Base-by-base conservation (phyloP, 2,329 filamentous ascomycete genomes). In the Fusarium proliferatum region DNA sequence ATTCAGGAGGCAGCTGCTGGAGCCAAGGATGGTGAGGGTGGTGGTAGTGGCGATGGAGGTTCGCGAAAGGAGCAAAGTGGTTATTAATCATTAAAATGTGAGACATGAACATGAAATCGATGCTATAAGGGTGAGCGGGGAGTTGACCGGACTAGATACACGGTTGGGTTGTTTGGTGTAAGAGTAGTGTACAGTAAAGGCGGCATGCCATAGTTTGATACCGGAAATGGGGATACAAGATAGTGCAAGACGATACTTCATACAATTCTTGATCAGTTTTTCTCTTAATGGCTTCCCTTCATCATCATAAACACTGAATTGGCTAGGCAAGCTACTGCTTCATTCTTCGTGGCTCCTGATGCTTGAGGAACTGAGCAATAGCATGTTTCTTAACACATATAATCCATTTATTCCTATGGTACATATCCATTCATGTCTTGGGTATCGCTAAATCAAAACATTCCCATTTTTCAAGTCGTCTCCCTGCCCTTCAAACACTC, bases 1-100 rank as follows among this genome's bases (percentile, higher is more conserved):
- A 94, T 94, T 64, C 86, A 86, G 76, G 88, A 90, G 72, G 91
- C 91, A 2, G 88, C 88, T 12, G 83, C 82, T 5, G 80, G 78
- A 45, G 64, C 75, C 39, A 75, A 71, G 6, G 81, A 81, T 23
- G 80, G 77, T 0, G 80, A 80, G 9, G 78, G 76, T 1, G 70
- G 67, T 2, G 68, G 64, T 3, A 74, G 69, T 9, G 69, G 62
- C 9, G 80, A 81, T 9, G 72, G 61, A 3, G 83, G 83, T 64
- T 72, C 81, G 26, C 82, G 88, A 60, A 81, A 80, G 68, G 88
- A 89, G 78, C 88, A 90, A 79, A 85, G 85, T 58, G 88, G 88
- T 1, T 89, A 87, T 67, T 90, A 64, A 64, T 34, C 16, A 26
- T 36, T 48, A 49, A 21, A 10, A n/a, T 56, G 15, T 9, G 26